Evolutionary conservation across 1,284 basidiomycete species (phyloP), one percentile per base, ranked within the genome.

Genomic region (Ceratobasidium sp.): DNA sequence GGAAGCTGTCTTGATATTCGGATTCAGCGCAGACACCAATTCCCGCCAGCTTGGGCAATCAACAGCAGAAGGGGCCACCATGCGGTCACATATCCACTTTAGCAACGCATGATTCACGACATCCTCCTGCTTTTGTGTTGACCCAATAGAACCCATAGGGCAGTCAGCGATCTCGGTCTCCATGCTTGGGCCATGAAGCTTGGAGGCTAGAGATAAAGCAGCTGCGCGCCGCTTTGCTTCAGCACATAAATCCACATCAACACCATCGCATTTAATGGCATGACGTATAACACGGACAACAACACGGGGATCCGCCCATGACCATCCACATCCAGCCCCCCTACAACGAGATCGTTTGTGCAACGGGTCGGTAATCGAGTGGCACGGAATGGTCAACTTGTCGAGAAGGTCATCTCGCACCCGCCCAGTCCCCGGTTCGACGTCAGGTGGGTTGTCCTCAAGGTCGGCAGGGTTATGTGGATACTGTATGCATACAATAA

Each of bases 11-110:
- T 29, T 27, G 3, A n/a, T 22, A 14, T 43, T 31, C 1, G 51
- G 51, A 46, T 69, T 53, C 1, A 69, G 29, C 6, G 16, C 51
- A 11, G 6, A 31, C 24, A 69, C 48, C 31, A 69, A 39, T 24
- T 69, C 66, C 41, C 24, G 16, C 66, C 66, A 69, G 2, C 53
- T 22, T 2, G 24, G 58, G 41, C 66, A 56, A 24, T 69, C 66
- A 8, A 69, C 66, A 2, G 66, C 34, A 1, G 66, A 69, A 1
- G 53, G 66, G 1, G 66, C 37, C 1, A 69, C 46, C 66, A 69
- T 69, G 13, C 66, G 39, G 41, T 69, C 66, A 27, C 66, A 69
- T n/a, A 58, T 13, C 31, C 34, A 69, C 39, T 69, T 69, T 37
- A 69, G 66, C 11, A 69, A 29, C 1, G 66, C 66, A 34, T 69